phyloP scores from a whole-genome alignment of 441 rosid genomes.

The Macaranga tanarius region DNA sequence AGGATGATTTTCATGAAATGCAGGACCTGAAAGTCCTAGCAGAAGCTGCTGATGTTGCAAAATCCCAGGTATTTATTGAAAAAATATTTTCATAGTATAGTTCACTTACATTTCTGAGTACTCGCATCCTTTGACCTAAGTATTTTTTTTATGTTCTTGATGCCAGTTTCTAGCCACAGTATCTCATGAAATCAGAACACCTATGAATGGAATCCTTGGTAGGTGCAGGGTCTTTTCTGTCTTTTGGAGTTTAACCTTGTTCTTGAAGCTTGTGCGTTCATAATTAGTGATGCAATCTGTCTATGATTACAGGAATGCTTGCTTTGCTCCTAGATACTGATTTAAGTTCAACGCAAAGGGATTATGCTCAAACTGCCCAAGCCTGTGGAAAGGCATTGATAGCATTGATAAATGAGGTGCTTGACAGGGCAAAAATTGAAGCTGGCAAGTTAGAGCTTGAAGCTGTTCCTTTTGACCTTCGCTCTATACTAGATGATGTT shows the following conservation, averaged over 20 bases:
- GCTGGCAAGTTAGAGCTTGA: conserved; percentile 90
- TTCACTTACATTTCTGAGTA: not conserved
- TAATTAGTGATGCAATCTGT: conserved; percentile 4
- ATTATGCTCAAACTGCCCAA: conserved; percentile 95
- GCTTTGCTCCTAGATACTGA: conserved; percentile 86
- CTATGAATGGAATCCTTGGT: conserved; percentile 99
- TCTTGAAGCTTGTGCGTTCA: conserved; percentile 7
- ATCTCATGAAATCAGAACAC: conserved; percentile 96
- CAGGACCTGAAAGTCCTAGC: conserved; percentile 77
- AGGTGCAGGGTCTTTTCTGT: conserved; percentile 26
- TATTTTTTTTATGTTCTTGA: conserved; percentile 18
- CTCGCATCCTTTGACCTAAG: conserved; percentile 13
- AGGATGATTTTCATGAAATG: conserved; percentile 85
- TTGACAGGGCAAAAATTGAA: conserved; percentile 98
- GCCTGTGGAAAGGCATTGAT: conserved; percentile 93
- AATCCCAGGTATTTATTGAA: conserved; percentile 59
- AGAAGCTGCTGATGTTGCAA: conserved; percentile 96
- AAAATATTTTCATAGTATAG: not conserved
- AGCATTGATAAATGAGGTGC: conserved; percentile 91
- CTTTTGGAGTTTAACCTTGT: not conserved
- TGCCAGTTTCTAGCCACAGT: conserved; percentile 85
- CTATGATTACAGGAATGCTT: conserved; percentile 69
- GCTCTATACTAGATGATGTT: conserved; percentile 88
- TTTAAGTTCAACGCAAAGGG: conserved; percentile 82
- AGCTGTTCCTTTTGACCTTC: conserved; percentile 70